Evolutionary conservation across 345 rosid species (phyloP), one percentile per base, ranked within the genome.

Genomic region (Eucalyptus cloeziana): DNA sequence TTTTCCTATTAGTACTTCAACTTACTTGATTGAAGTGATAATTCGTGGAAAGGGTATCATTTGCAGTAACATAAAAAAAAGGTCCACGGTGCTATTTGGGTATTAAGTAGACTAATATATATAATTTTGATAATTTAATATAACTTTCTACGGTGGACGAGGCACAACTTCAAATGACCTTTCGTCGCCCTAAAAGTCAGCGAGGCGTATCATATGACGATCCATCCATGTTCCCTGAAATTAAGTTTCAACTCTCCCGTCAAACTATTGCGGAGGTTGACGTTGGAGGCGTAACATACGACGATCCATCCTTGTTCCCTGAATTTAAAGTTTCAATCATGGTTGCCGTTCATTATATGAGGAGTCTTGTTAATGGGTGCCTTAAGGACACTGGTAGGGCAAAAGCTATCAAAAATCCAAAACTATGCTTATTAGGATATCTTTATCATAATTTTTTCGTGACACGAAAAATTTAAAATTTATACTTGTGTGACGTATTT

Each of bases 401-500:
- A 21, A 52, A 52, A 19, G 10, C 25, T 52, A 19, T 52, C 1
- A 1, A 52, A 19, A 52, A 19, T 52, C 5, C 58, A 1, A 52
- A 0, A 52, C 1, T 52, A 0, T 21, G 10, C 10, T 52, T 21
- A 52, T 52, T 21, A 52, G 21, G 58, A 21, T 2, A 52, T 52
- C 0, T 52, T 8, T 21, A 52, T 52, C 0, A 19, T 52, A 3
- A 3, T 21, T 52, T 52, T 52, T 21, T 52, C 2, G 24, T 52
- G 58, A 52, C 5, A 21, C 10, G 0, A 21, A 52, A 52, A 52
- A 21, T 52, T 0, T 52, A 21, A 52, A 52, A 7, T 52, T 21
- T 52, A 1, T 52, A 52, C 10, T 21, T 0, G 0, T 8, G 58
- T 52, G 9, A 21, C 25, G 3, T 52, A 52, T 52, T 52, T 52